Evolutionary conservation across 495 filamentous ascomycete species (phyloP).

Genomic region (Thermochaetoides thermophila): DNA sequence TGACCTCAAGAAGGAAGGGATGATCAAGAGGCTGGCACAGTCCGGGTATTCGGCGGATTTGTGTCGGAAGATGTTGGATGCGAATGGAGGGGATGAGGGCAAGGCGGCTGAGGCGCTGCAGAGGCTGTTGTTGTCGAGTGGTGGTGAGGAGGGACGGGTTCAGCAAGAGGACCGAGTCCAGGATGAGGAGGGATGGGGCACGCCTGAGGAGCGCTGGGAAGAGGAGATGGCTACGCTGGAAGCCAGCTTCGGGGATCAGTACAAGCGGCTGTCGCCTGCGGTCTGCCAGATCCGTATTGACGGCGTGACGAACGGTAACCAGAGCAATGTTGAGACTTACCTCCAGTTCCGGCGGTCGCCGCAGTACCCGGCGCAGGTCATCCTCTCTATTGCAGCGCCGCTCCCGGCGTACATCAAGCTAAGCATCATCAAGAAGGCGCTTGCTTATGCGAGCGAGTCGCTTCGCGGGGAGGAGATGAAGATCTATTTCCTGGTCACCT

Average conservation of each 20-base stretch:
- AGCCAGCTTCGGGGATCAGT: constrained; percentile 64
- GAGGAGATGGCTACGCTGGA: constrained; percentile 71
- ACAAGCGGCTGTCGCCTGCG: constrained; percentile 36
- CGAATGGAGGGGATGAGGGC: constrained; percentile 54
- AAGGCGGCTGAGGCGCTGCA: constrained; percentile 68
- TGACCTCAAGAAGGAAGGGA: constrained; percentile 62
- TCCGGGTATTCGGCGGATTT: constrained; percentile 76
- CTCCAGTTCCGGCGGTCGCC: constrained; percentile 37
- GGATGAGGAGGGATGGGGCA: constrained; percentile 25
- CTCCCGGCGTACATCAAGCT: constrained; percentile 90
- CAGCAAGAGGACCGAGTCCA: too few relatives aligned
- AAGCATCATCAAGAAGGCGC: constrained; percentile 66
- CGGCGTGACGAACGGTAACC: constrained; percentile 27
- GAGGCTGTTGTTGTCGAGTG: constrained; percentile 42
- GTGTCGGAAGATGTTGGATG: constrained; percentile 58
- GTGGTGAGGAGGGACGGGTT: too few relatives aligned
- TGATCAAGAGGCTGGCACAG: constrained; percentile 64
- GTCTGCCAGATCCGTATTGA: constrained; percentile 48
- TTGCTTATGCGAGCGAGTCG: constrained; percentile 49
- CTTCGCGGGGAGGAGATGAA: constrained; percentile 69
- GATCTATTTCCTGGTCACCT: constrained; percentile 77
- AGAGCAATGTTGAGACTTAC: constrained; percentile 27
- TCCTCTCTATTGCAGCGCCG: constrained; percentile 49
- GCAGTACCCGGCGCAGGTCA: constrained; percentile 65
- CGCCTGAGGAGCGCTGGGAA: constrained; percentile 51